A percentile compares a stretch with the other conserved stretches of the same genome.
phyloP scores from a whole-genome alignment of 2,329 filamentous ascomycete species.

The Periconia sp. region DNA sequence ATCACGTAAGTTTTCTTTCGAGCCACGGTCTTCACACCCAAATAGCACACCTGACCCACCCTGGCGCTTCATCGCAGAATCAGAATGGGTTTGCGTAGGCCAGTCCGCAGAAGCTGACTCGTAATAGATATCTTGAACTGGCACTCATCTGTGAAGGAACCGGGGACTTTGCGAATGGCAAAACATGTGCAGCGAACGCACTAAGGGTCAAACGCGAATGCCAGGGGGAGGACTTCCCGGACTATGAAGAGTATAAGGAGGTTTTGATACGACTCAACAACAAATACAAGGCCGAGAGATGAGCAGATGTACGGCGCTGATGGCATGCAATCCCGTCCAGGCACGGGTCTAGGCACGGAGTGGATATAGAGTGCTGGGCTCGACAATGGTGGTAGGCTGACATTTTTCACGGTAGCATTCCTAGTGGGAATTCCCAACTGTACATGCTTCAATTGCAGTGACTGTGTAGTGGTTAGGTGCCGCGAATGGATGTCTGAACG shows the following conservation, averaged over 20 bases:
- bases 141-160: conserved; percentile 36
- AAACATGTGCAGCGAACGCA: conserved; percentile 29
- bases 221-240: conserved; percentile 35
- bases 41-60: too few relatives aligned
- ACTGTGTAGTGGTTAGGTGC: too few relatives aligned
- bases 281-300: conserved; percentile 11
- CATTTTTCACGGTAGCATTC: too few relatives aligned
- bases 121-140: conserved; percentile 36
- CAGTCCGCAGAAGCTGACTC: conserved; percentile 5
- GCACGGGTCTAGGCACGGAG: neutral
- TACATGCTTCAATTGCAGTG: too few relatives aligned
- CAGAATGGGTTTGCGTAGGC: too few relatives aligned
- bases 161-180: conserved; percentile 27
- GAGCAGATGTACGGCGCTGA: neutral
- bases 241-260: conserved; percentile 26
- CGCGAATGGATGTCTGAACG: too few relatives aligned
- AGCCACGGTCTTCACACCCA: too few relatives aligned
- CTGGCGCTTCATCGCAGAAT: too few relatives aligned
- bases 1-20: conserved; percentile 25
- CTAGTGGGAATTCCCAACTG: too few relatives aligned
- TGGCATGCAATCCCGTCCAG: neutral
- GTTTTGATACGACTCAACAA: conserved; percentile 28
- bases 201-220: conserved; percentile 32
- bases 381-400: too few relatives aligned
- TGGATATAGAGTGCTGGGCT: too few relatives aligned